These are phyloP conservation scores for Annulohypoxylon nitens DNA, from an alignment of 495 filamentous ascomycete species.

Conservation along the genomic window DNA sequence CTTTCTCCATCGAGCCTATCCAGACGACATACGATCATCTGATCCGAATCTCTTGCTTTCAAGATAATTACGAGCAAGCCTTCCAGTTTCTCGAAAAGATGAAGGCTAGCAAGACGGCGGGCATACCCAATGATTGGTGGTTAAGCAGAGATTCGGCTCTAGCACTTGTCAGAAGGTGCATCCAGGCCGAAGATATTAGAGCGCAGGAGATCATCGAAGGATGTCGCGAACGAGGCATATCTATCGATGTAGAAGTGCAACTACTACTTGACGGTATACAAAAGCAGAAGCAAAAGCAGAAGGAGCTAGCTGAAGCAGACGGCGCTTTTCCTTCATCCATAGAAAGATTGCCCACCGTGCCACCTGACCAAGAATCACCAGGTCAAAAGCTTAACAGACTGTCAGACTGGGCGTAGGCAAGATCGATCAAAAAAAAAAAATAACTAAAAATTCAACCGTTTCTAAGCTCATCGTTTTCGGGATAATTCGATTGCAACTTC, in stretches of 20 bases:
- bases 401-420: constrained; percentile 21
- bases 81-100: constrained; percentile 71
- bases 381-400: background rate
- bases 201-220: constrained; percentile 58
- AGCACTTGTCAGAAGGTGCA: constrained; percentile 60
- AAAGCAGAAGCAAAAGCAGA: constrained; percentile 23
- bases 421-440: background rate
- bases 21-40: constrained; percentile 75
- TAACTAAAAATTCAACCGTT: background rate
- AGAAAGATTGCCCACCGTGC: background rate
- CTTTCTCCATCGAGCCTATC: constrained; percentile 70
- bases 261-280: constrained; percentile 27
- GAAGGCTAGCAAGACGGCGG: constrained; percentile 43
- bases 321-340: background rate
- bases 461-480: background rate
- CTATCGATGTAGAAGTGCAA: constrained; percentile 45
- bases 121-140: constrained; percentile 47
- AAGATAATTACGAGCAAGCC: constrained; percentile 67
- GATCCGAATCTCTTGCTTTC: constrained; percentile 72
- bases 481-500: background rate
- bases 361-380: background rate
- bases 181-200: constrained; percentile 57
- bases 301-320: background rate
- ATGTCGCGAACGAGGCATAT: constrained; percentile 50
- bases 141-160: constrained; percentile 55